Percentiles rank a stretch among this genome's conserved stretches.
Evolutionary conservation across 345 rosid species (phyloP).

Genomic region (Eucalyptus cloeziana): DNA sequence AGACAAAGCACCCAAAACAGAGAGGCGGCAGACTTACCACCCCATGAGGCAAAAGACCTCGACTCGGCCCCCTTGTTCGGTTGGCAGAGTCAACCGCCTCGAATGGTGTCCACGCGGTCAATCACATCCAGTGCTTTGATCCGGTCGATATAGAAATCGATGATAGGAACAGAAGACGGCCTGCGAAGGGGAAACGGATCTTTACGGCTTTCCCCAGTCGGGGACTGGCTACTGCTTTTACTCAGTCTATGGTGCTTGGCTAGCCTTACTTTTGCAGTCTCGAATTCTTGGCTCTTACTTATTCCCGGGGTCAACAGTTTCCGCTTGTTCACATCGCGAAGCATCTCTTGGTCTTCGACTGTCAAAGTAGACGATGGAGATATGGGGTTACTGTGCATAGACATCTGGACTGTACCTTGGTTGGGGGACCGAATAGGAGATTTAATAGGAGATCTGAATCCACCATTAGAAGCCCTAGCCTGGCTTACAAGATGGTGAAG

Average conservation of each 20-base stretch:
- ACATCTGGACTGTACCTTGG: constrained; percentile 37
- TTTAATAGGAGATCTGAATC: constrained; percentile 68
- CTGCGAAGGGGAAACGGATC: constrained; percentile 59
- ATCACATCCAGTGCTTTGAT: constrained; percentile 82
- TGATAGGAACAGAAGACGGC: constrained; percentile 60
- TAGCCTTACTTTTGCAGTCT: constrained; percentile 47
- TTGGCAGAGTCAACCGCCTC: not conserved
- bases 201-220: constrained; percentile 37
- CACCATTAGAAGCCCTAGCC: constrained; percentile 56
- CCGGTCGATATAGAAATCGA: constrained; percentile 67
- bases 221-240: constrained; percentile 92
- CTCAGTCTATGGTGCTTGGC: constrained; percentile 76
- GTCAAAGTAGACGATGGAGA: constrained; percentile 50
- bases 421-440: constrained; percentile 83
- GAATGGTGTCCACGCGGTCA: constrained; percentile 77
- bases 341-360: constrained; percentile 89
- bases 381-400: constrained; percentile 17
- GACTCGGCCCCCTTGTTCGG: not conserved
- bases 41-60: not conserved
- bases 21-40: not conserved
- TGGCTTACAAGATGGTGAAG: constrained; percentile 83
- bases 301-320: constrained; percentile 69
- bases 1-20: not conserved
- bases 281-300: constrained; percentile 95
- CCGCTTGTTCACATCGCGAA: constrained; percentile 76